Evolutionary conservation across 1,284 basidiomycete genomes (phyloP).

Genomic region (Anthracocystis walkeri): DNA sequence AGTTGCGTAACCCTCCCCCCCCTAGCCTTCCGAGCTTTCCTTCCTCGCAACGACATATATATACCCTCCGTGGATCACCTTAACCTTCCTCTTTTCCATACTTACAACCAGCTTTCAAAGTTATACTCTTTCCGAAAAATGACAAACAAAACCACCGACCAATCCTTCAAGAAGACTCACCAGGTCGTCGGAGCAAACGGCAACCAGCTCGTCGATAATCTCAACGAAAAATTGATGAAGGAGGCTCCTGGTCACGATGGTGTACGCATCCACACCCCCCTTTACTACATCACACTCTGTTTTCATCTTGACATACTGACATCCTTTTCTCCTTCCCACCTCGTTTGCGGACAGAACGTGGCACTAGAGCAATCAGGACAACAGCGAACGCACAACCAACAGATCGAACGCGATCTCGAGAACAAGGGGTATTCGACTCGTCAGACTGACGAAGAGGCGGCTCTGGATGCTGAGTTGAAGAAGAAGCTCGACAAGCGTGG

Average conservation of each 20-base stretch:
- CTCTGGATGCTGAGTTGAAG: constrained; percentile 32
- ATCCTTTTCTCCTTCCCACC: not conserved
- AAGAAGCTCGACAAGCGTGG: constrained; percentile 48
- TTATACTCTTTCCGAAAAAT: constrained; percentile 8
- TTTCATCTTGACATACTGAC: not conserved
- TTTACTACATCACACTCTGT: no score
- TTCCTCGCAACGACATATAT: not conserved
- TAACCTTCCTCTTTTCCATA: not conserved
- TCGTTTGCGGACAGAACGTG: constrained; percentile 26
- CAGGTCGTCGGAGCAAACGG: constrained; percentile 51
- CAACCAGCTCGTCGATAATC: constrained; percentile 40
- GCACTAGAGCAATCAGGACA: constrained; percentile 21
- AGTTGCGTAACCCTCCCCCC: not conserved
- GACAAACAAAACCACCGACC: constrained; percentile 44
- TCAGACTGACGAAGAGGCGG: constrained; percentile 30
- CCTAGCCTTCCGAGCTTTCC: not conserved
- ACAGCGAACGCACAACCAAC: constrained; percentile 35
- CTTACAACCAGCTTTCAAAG: not conserved
- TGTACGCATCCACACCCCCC: constrained; percentile 17
- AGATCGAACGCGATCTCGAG: constrained; percentile 41
- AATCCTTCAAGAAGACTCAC: constrained; percentile 49
- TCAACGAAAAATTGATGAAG: constrained; percentile 47
- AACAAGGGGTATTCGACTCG: constrained; percentile 45
- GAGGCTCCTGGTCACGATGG: constrained; percentile 48
- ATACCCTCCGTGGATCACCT: not conserved